phyloP scores from a whole-genome alignment of 257 asterid species.

The Cordia subcordata region DNA sequence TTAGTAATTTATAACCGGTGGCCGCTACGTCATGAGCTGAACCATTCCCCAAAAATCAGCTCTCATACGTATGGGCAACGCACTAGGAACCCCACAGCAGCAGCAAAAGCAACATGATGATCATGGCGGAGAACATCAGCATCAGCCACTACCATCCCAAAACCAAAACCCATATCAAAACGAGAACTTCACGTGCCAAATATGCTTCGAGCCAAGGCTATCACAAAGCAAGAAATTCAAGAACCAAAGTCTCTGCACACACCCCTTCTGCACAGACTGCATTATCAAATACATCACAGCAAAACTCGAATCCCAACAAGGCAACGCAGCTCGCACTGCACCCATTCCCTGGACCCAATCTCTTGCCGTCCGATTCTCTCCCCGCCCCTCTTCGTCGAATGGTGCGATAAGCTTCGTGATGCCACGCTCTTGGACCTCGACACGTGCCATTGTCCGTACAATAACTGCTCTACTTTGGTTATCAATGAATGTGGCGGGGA shows the following conservation, averaged over 20 bases:
- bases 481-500: conserved; percentile 68
- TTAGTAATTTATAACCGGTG: no score
- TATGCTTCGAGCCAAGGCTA: conserved; percentile 20
- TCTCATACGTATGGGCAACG: no score
- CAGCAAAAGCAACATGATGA: neutral
- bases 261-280: conserved; percentile 66
- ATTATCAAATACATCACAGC: conserved; percentile 53
- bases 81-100: neutral
- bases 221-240: conserved; percentile 3
- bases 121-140: neutral
- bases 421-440: conserved; percentile 30
- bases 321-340: conserved; percentile 39
- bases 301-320: conserved; percentile 34
- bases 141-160: no score
- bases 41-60: no score
- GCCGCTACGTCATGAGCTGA: no score
- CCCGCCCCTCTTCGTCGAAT: conserved; percentile 38
- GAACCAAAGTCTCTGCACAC: conserved; percentile 15
- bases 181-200: conserved; percentile 21
- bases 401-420: conserved; percentile 71
- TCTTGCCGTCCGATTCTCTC: conserved; percentile 39
- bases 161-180: neutral
- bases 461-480: conserved; percentile 46
- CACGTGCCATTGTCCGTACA: conserved; percentile 50
- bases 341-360: conserved; percentile 44